phyloP scores from a whole-genome alignment of 164 flowering plant genomes.

The Kalanchoe fedtschenkoi region DNA sequence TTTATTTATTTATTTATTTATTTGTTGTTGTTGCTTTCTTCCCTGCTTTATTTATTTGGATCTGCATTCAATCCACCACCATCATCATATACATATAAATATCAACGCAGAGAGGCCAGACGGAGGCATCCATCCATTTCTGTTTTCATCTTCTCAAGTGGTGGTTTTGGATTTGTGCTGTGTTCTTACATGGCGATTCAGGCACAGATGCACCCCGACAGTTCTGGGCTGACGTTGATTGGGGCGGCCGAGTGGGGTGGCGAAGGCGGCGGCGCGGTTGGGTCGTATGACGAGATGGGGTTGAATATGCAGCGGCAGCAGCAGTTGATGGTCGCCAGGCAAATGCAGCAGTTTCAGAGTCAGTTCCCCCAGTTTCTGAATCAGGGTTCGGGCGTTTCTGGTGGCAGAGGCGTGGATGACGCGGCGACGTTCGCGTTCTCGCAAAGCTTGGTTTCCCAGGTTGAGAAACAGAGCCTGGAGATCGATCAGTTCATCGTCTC shows the following conservation, averaged over 20 bases:
- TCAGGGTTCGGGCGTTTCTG: too few relatives aligned
- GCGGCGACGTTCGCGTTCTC: neutral
- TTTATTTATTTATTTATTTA: too few relatives aligned
- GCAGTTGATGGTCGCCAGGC: too few relatives aligned
- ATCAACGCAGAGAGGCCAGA: neutral
- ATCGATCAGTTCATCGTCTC: slow-evolving; percentile 23
- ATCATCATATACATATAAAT: too few relatives aligned
- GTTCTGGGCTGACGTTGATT: slow-evolving; percentile 17
- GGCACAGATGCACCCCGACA: slow-evolving; percentile 35
- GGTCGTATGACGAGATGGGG: slow-evolving; percentile 13
- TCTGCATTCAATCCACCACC: too few relatives aligned
- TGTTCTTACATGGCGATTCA: slow-evolving; percentile 38
- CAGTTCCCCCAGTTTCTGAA: slow-evolving; percentile 10
- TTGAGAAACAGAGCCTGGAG: slow-evolving; percentile 30
- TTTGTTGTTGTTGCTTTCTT: too few relatives aligned
- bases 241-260: neutral
- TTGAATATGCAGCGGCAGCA: slow-evolving; percentile 11
- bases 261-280: slow-evolving; percentile 14
- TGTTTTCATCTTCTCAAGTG: too few relatives aligned
- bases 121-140: neutral
- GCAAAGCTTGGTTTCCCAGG: slow-evolving; percentile 1
- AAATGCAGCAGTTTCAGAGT: slow-evolving; percentile 11
- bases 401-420: neutral
- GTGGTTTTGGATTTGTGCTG: too few relatives aligned
- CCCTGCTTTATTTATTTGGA: too few relatives aligned